phyloP scores from a whole-genome alignment of 2,329 filamentous ascomycete genomes.

The Botrytis cinerea region DNA sequence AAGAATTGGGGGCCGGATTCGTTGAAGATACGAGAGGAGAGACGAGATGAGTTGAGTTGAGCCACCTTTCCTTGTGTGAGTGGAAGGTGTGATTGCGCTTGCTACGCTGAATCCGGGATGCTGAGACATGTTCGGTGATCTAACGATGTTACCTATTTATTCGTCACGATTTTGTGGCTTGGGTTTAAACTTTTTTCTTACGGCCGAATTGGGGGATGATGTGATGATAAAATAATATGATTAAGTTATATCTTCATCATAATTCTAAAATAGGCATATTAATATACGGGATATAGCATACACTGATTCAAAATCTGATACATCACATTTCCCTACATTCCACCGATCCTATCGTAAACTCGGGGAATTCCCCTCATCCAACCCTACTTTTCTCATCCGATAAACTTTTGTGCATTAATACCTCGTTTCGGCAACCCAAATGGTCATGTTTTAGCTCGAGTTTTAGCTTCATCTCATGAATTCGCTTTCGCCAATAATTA shows the following conservation, averaged over 20 bases:
- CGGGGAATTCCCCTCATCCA: background rate
- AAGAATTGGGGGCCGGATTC: constrained; percentile 10
- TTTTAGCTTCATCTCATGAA: constrained; percentile 6
- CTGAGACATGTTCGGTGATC: constrained; percentile 11
- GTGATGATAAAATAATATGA: background rate
- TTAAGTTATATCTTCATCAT: background rate
- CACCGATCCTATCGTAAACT: background rate
- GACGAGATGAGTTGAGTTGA: too few species aligned
- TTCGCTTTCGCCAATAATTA: background rate
- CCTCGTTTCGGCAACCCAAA: too few species aligned
- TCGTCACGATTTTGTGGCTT: background rate
- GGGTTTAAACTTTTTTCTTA: background rate
- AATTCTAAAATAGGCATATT: background rate
- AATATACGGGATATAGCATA: background rate
- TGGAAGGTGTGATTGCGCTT: too few species aligned
- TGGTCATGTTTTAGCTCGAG: constrained; percentile 14
- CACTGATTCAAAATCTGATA: background rate
- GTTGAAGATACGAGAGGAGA: constrained; percentile 2
- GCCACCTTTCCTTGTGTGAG: too few species aligned
- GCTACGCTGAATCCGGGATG: background rate
- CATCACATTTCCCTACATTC: background rate
- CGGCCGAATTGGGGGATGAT: background rate
- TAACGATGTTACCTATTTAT: background rate
- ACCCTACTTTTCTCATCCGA: background rate
- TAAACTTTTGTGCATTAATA: background rate